phyloP scores from a whole-genome alignment of 164 flowering plant species.

The Vitis rotundifolia region DNA sequence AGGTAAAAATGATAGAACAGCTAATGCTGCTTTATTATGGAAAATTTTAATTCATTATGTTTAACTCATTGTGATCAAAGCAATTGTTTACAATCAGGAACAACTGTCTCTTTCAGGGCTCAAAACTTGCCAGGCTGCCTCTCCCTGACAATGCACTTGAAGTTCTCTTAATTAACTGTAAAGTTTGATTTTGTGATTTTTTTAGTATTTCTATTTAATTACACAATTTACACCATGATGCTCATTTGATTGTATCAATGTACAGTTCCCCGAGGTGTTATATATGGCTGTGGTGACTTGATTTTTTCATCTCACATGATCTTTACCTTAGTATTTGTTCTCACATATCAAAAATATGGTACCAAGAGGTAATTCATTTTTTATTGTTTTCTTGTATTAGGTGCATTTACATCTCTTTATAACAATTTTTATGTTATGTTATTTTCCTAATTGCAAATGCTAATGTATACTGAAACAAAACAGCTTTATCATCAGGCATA shows the following conservation, averaged over 20 bases:
- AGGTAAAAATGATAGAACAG: conserved; percentile 22
- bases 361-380: conserved; percentile 51
- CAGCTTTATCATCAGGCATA: too few relatives aligned
- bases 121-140: conserved; percentile 38
- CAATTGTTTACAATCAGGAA: conserved; percentile 7
- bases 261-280: conserved; percentile 84
- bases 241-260: conserved; percentile 9
- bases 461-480: too few relatives aligned
- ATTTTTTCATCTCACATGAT: conserved; percentile 98
- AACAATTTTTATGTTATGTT: too few relatives aligned
- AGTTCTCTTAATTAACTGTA: conserved; percentile 70
- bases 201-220: neutral
- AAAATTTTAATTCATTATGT: neutral
- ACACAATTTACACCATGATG: neutral
- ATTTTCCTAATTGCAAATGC: too few relatives aligned
- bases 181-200: conserved; percentile 10
- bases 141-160: conserved; percentile 42
- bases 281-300: conserved; percentile 92
- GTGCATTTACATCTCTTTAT: too few relatives aligned
- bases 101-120: conserved; percentile 34
- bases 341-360: conserved; percentile 82
- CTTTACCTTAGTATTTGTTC: conserved; percentile 78
- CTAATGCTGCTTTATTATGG: neutral
- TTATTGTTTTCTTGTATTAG: too few relatives aligned
- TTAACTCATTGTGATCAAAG: neutral